Evolutionary conservation across 305 asterid genomes (phyloP).

Genomic region (Solanum hybrid): DNA sequence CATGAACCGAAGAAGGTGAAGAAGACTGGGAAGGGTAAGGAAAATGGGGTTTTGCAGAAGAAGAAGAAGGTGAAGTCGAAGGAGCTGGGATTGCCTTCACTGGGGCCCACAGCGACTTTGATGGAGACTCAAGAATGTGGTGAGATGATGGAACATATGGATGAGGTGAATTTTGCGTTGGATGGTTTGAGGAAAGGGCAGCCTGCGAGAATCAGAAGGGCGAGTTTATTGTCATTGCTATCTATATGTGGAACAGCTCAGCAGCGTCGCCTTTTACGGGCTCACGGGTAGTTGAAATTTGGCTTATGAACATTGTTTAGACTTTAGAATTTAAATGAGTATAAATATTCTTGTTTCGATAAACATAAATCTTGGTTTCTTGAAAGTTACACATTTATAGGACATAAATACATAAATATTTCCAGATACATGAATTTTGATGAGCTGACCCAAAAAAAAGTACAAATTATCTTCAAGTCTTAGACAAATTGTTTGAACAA

Average conservation of each 20-base stretch:
- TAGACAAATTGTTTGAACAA: background rate
- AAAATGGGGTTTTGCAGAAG: constrained; percentile 36
- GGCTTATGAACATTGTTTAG: background rate
- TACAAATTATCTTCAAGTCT: background rate
- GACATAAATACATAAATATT: background rate
- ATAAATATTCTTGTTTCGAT: background rate
- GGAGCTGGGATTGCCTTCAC: constrained; percentile 13
- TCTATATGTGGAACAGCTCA: constrained; percentile 51
- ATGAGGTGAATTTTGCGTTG: constrained; percentile 81
- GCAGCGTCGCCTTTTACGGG: constrained; percentile 62
- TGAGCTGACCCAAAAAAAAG: background rate
- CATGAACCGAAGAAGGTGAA: constrained; percentile 30
- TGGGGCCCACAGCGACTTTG: constrained; percentile 44
- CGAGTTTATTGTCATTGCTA: constrained; percentile 62
- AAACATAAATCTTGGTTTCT: background rate
- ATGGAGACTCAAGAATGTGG: constrained; percentile 92
- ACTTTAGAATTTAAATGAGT: background rate
- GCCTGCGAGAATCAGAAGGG: constrained; percentile 56
- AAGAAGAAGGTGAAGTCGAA: constrained; percentile 33
- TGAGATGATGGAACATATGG: constrained; percentile 83
- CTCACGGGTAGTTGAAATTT: constrained; percentile 52
- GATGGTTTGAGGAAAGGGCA: constrained; percentile 90
- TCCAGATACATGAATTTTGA: background rate
- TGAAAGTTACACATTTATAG: background rate
- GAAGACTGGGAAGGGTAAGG: constrained; percentile 22